These are phyloP conservation scores for Corynascus novoguineensis DNA, from an alignment of 495 filamentous ascomycete genomes.

Conservation along the genomic window DNA sequence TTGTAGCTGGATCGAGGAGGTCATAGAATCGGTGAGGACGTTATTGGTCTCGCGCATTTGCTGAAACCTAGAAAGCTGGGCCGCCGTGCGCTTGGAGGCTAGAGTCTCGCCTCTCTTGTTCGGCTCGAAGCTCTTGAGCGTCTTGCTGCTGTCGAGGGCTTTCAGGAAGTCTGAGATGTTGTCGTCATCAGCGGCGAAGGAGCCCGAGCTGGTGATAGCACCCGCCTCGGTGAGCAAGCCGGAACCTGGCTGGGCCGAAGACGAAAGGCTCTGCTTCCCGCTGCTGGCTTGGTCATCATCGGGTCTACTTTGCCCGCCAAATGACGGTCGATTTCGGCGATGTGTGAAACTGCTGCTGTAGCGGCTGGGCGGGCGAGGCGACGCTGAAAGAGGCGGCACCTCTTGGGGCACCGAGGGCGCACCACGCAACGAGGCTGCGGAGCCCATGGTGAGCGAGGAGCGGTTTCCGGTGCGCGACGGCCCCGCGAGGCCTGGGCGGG, in stretches of 20 bases:
- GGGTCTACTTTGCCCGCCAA: constrained; percentile 60
- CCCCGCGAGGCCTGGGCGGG: constrained; percentile 44
- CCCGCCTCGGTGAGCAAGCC: constrained; percentile 69
- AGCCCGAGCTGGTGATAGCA: constrained; percentile 67
- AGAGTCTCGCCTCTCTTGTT: constrained; percentile 51
- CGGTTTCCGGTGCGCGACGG: constrained; percentile 61
- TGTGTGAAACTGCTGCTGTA: constrained; percentile 66
- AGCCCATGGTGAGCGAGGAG: constrained; percentile 58
- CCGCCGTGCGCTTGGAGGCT: constrained; percentile 57
- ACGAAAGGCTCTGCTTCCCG: constrained; percentile 77
- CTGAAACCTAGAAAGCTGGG: constrained; percentile 71
- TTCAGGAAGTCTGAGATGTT: constrained; percentile 91
- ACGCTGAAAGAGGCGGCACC: constrained; percentile 31
- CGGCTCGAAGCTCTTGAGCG: constrained; percentile 62
- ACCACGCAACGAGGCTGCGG: constrained; percentile 59
- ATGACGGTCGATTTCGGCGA: constrained; percentile 68
- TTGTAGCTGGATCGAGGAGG: constrained; percentile 73
- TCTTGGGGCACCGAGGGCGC: constrained; percentile 59
- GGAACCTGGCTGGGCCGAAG: constrained; percentile 83
- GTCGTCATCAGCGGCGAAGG: constrained; percentile 79
- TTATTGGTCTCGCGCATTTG: constrained; percentile 82
- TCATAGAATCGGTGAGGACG: constrained; percentile 80
- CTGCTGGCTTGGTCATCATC: constrained; percentile 85
- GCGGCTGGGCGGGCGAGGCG: constrained; percentile 73
- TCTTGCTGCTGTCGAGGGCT: constrained; percentile 73